These are phyloP conservation scores for Monosporascus ibericus DNA, from an alignment of 2,329 filamentous ascomycete species.

Conservation along the genomic window DNA sequence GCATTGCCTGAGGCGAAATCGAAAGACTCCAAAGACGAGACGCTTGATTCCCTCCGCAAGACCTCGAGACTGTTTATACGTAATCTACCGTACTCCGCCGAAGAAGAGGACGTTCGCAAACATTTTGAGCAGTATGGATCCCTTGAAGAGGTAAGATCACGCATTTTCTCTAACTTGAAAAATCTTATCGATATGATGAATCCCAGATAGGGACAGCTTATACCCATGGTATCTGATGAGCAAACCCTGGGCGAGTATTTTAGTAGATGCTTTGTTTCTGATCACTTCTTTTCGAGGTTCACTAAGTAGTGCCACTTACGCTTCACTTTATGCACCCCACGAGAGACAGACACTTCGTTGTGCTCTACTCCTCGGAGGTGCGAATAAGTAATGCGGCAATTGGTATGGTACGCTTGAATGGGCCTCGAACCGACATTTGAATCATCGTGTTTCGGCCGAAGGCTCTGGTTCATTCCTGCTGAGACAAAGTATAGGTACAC, in stretches of 20 bases:
- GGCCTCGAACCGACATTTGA: slow-evolving; percentile 8
- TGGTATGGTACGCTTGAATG: neutral
- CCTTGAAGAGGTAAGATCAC: slow-evolving; percentile 75
- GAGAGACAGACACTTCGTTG: neutral
- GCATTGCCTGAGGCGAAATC: slow-evolving; percentile 22
- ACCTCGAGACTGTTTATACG: slow-evolving; percentile 81
- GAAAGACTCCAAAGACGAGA: slow-evolving; percentile 34
- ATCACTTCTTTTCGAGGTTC: slow-evolving; percentile 38
- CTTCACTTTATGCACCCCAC: neutral
- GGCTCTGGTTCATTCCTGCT: slow-evolving; percentile 28
- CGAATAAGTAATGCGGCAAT: neutral
- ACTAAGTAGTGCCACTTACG: neutral
- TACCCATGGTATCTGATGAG: slow-evolving; percentile 84
- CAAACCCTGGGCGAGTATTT: slow-evolving; percentile 85
- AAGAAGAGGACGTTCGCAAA: slow-evolving; percentile 67
- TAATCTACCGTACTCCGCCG: slow-evolving; percentile 78
- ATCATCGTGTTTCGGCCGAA: slow-evolving; percentile 17
- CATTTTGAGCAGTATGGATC: slow-evolving; percentile 68
- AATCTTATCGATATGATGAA: slow-evolving; percentile 71
- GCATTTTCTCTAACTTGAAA: slow-evolving; percentile 14
- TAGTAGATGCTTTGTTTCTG: slow-evolving; percentile 99
- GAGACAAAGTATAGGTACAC: slow-evolving; percentile 64
- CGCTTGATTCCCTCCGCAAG: slow-evolving; percentile 57
- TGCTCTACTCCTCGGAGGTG: neutral
- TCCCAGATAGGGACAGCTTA: slow-evolving; percentile 99